These are phyloP conservation scores for Ceratocystis cubensis DNA, from an alignment of 2,329 filamentous ascomycete genomes.

Conservation along the genomic window DNA sequence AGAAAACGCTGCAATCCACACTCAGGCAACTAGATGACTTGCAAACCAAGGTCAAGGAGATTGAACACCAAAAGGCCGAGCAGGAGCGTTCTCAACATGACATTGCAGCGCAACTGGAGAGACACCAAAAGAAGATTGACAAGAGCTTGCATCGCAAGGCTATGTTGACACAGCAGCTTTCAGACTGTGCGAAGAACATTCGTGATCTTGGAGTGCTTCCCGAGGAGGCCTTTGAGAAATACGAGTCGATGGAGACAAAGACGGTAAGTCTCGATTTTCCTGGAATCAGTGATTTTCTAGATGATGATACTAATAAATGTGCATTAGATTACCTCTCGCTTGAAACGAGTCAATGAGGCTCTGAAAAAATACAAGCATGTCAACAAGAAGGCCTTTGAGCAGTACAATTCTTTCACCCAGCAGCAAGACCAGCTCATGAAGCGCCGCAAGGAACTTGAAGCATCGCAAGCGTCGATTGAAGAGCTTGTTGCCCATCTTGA, in stretches of 20 bases:
- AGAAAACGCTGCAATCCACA: conserved; percentile 58
- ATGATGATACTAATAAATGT: conserved; percentile 1
- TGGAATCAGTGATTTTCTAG: neutral
- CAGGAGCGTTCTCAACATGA: conserved; percentile 63
- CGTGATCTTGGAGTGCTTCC: conserved; percentile 85
- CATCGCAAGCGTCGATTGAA: conserved; percentile 74
- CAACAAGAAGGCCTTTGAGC: conserved; percentile 99
- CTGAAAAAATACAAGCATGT: conserved; percentile 96
- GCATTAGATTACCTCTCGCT: conserved; percentile 46
- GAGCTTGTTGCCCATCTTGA: conserved; percentile 87
- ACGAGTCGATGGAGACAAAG: conserved; percentile 68
- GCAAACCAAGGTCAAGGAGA: conserved; percentile 40
- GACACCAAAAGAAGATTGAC: conserved; percentile 78
- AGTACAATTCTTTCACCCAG: conserved; percentile 93
- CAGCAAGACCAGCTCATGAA: conserved; percentile 79
- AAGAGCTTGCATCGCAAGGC: conserved; percentile 85
- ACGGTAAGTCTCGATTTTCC: conserved; percentile 38
- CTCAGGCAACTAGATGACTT: conserved; percentile 54
- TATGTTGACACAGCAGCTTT: conserved; percentile 60
- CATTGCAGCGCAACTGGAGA: conserved; percentile 64
- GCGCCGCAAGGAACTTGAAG: conserved; percentile 75
- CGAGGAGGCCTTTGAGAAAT: conserved; percentile 86
- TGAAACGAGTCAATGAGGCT: conserved; percentile 84
- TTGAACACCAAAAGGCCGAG: conserved; percentile 45
- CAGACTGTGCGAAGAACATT: conserved; percentile 77